These are phyloP conservation scores for Malassezia cuniculi DNA, from an alignment of 1,284 basidiomycete species.

Conservation along the genomic window DNA sequence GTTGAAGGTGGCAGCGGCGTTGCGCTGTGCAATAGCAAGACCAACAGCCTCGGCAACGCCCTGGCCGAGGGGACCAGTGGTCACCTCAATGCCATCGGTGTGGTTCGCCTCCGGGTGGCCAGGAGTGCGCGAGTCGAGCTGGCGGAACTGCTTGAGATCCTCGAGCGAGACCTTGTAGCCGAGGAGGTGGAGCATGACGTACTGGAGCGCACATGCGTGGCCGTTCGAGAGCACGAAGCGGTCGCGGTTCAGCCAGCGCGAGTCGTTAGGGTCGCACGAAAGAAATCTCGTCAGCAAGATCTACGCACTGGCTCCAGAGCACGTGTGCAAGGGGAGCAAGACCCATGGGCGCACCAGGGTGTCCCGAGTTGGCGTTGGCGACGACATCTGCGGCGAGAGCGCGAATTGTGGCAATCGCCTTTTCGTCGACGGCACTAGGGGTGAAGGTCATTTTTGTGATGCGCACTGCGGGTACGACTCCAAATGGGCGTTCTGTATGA, in stretches of 20 bases:
- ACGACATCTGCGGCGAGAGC: constrained; percentile 32
- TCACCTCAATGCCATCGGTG: constrained; percentile 77
- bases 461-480: too few relatives aligned
- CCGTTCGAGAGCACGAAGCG: constrained; percentile 57
- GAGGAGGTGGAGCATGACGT: constrained; percentile 66
- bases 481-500: too few relatives aligned
- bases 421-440: constrained; percentile 26
- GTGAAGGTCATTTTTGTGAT: constrained; percentile 24
- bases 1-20: constrained; percentile 78
- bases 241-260: constrained; percentile 30
- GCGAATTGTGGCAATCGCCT: constrained; percentile 37
- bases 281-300: constrained; percentile 46
- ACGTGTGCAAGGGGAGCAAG: constrained; percentile 80
- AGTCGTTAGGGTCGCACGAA: constrained; percentile 12
- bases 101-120: constrained; percentile 81
- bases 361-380: constrained; percentile 57
- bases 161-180: constrained; percentile 67
- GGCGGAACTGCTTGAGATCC: constrained; percentile 58
- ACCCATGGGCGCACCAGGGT: constrained; percentile 50
- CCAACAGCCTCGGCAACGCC: constrained; percentile 77
- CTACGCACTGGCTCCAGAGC: constrained; percentile 62
- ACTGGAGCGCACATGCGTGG: constrained; percentile 53
- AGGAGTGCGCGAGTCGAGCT: constrained; percentile 57
- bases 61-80: constrained; percentile 88
- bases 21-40: constrained; percentile 80